Base-by-base conservation (phyloP, 2,329 filamentous ascomycete genomes). In the Scedosporium boydii region DNA sequence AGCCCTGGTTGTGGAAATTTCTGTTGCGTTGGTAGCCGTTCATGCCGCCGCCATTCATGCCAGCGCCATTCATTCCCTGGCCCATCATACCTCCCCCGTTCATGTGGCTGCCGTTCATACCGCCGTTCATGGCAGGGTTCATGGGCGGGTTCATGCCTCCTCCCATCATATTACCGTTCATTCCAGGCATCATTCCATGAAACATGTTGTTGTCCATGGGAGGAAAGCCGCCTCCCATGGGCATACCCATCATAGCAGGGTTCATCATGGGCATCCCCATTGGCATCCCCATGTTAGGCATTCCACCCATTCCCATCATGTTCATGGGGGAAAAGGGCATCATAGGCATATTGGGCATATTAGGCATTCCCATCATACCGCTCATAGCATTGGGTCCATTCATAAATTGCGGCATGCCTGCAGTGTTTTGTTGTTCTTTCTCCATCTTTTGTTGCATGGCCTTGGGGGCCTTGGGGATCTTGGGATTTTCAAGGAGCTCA, bases 401-500 rank as follows among this genome's bases (percentile, higher is more conserved):
- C 60, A 62, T 62, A 46, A 63, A 63, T 59, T 77, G 79, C 75
- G 81, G 81, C 75, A 82, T 82, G 34, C 34, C 34, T 1, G 34
- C 34, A 60, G 73, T 73, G 67, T 77, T 76, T 74, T 74, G 72
- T 58, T 71, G 72, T 61, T 73, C 76, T 69, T 78, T 78, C 70
- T 73, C 75, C 62, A 81, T 79, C 59, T 81, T 81, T 70, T 75
- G 81, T 67, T 82, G 83, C 85, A 86, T 88, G 44, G 82, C 85
- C 71, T 85, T 86, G 2, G 85, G 86, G 0, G 80, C 85, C 68
- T 87, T 88, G 58, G 56, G 85, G 83, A 48, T 87, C 83, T 70
- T 83, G 84, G 48, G 82, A 67, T 88, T 87, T 68, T 87, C 84
- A 6, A 82, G 76, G 38, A 80, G 80, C 60, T 92, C 88, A 42